Evolutionary conservation across 2,329 filamentous ascomycete genomes (phyloP).

Genomic region (Rhytidhysteron rufulum): DNA sequence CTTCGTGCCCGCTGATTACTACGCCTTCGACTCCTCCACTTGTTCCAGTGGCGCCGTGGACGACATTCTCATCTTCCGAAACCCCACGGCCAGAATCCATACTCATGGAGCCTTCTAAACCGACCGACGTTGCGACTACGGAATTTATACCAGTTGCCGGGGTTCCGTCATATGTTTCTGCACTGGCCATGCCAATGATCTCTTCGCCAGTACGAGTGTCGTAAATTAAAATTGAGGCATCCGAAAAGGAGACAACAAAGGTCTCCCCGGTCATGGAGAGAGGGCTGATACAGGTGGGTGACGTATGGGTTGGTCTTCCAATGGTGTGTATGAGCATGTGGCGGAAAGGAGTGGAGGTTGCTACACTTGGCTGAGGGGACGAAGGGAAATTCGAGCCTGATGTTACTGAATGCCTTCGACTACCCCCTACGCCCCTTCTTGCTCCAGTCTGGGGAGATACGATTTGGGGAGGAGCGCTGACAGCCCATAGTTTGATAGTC

Average conservation of each 20-base stretch:
- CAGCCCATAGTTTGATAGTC: conserved; percentile 87
- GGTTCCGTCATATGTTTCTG: conserved; percentile 90
- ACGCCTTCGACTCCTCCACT: conserved; percentile 80
- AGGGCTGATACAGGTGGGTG: conserved; percentile 89
- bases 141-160: conserved; percentile 81
- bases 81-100: conserved; percentile 60
- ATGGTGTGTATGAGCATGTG: conserved; percentile 88
- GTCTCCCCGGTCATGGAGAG: conserved; percentile 77
- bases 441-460: conserved; percentile 73
- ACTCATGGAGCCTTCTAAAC: conserved; percentile 61
- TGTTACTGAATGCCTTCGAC: conserved; percentile 86
- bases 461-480: conserved; percentile 83
- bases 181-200: conserved; percentile 85
- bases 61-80: conserved; percentile 67
- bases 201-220: conserved; percentile 91
- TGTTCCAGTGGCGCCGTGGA: conserved; percentile 78
- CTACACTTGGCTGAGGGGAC: conserved; percentile 82
- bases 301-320: conserved; percentile 62
- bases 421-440: conserved; percentile 66
- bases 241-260: conserved; percentile 89
- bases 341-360: conserved; percentile 80
- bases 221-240: conserved; percentile 86
- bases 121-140: conserved; percentile 80
- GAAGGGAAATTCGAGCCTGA: conserved; percentile 89
- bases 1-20: conserved; percentile 94